Percentiles rank a stretch among this genome's conserved stretches.
Conservation (phyloP, 1,284 basidiomycete genomes). For the Ceratobasidium sp. region DNA sequence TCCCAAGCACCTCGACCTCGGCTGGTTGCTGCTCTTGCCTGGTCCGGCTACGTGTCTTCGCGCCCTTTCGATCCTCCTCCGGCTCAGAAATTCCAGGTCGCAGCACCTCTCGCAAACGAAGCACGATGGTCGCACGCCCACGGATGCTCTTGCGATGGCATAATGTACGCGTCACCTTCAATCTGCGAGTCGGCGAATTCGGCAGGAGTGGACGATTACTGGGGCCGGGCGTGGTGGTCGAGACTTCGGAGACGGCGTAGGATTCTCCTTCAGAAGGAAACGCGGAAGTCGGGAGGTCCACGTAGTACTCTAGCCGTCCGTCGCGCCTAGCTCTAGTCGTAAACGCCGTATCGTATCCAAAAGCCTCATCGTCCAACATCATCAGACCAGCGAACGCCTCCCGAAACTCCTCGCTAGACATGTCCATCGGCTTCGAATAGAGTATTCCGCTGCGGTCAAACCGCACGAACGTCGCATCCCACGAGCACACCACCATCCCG, state of each 20-base stretch:
- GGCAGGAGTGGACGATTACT: too few relatives aligned
- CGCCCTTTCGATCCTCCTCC: neutral
- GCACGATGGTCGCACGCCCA: slow-evolving; percentile 26
- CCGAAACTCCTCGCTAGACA: neutral
- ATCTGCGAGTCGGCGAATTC: too few relatives aligned
- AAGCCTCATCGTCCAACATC: neutral
- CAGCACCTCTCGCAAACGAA: neutral
- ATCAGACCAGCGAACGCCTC: slow-evolving; percentile 5
- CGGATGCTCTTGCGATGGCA: slow-evolving; percentile 27
- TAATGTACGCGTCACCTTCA: neutral
- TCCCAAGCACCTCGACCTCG: neutral
- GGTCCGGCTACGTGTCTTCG: neutral
- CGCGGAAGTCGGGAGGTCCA: slow-evolving; percentile 9
- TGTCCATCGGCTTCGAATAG: neutral
- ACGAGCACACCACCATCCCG: neutral
- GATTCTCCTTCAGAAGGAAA: neutral
- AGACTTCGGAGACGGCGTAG: neutral
- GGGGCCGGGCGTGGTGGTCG: neutral
- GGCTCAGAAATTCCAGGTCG: neutral
- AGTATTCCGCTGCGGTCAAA: slow-evolving; percentile 19
- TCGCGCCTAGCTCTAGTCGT: neutral
- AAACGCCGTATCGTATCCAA: slow-evolving; percentile 17
- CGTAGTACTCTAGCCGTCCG: slow-evolving; percentile 6
- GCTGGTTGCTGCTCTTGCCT: neutral
- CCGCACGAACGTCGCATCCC: slow-evolving; percentile 15